Base-by-base conservation (phyloP, 345 rosid species). In the Excoecaria cochinchinensis region DNA sequence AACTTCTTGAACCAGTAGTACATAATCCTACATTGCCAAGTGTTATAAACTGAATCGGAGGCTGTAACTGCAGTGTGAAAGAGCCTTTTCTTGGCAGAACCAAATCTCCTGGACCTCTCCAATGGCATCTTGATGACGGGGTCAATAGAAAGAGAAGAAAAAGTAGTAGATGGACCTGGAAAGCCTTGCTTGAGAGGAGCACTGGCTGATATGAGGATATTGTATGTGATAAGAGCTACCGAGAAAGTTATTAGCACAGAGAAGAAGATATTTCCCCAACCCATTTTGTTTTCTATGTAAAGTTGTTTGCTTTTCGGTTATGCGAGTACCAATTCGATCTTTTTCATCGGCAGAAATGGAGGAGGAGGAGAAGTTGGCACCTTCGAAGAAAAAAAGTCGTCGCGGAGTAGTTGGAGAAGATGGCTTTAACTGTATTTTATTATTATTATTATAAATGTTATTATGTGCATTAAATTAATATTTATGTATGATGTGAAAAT, bases 51-150 rank as follows among this genome's bases (percentile, higher is more conserved):
- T 0, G 99, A 91, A 72, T 89, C 89, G 1, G 98, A 96, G 8
- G 99, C 92, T 3, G 98, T 96, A n/a, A 96, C 94, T 0, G 99
- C 99, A n/a, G 95, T 96, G 86, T 96, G 99, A 78, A 96, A 96
- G 58, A 90, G 82, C 74, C 97, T 76, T 82, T 72, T 89, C 80
- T 70, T 64, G 19, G 64, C 67, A 8, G 58, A 15, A 0, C 82
- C 77, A 19, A 58, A 67, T 60, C 74, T 76, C 48, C 82, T 79
- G 12, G 95, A 89, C 78, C 85, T 84, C 13, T 80, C 89, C 14
- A 85, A 67, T 0, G 98, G 97, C 86, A 96, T 88, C 84, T 84
- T 82, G 83, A 96, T 92, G 15, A 92, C 75, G 10, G 95, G 95
- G 79, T 96, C 97, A 21, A 87, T 77, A 21, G 83, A 79, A 44